A percentile compares a stretch with the other conserved stretches of the same genome.
These are phyloP conservation scores for Penicillium sp. DNA, from an alignment of 2,329 filamentous ascomycete species.

Conservation along the genomic window DNA sequence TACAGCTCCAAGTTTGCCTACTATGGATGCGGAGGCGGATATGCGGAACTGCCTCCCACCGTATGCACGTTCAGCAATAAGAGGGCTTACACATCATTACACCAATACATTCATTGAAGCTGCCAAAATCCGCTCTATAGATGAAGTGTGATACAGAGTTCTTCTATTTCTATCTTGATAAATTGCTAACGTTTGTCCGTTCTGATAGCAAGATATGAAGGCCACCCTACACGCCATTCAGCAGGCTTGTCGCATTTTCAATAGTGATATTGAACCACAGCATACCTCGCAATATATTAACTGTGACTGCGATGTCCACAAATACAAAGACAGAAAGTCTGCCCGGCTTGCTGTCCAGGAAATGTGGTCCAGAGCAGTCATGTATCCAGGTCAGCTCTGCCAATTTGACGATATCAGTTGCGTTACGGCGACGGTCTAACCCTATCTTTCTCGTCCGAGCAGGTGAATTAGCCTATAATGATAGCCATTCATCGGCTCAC, in stretches of 20 bases:
- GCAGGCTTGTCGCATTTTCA: constrained; percentile 43
- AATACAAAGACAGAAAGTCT: constrained; percentile 40
- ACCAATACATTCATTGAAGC: background rate
- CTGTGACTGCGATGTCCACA: constrained; percentile 45
- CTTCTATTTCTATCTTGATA: background rate
- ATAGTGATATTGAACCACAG: constrained; percentile 50
- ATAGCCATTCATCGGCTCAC: background rate
- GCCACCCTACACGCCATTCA: constrained; percentile 42
- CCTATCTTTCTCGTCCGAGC: constrained; percentile 24
- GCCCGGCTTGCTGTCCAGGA: constrained; percentile 41
- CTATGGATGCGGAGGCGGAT: background rate
- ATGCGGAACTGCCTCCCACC: background rate
- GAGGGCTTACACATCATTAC: background rate
- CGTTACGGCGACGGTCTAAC: constrained; percentile 11
- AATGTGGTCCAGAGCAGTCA: constrained; percentile 48
- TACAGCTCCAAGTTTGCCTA: background rate
- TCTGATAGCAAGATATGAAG: constrained; percentile 30
- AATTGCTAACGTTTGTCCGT: background rate
- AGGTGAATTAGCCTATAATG: background rate
- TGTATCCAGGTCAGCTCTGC: constrained; percentile 43
- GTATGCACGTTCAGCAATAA: background rate
- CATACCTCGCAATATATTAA: constrained; percentile 42
- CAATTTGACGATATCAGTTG: background rate
- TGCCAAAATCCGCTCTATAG: background rate
- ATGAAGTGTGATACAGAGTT: background rate